Percentiles rank a stretch among this genome's conserved stretches.
These are phyloP conservation scores for Agrocybe chaxingu DNA, from an alignment of 768 basidiomycete species.

Conservation along the genomic window DNA sequence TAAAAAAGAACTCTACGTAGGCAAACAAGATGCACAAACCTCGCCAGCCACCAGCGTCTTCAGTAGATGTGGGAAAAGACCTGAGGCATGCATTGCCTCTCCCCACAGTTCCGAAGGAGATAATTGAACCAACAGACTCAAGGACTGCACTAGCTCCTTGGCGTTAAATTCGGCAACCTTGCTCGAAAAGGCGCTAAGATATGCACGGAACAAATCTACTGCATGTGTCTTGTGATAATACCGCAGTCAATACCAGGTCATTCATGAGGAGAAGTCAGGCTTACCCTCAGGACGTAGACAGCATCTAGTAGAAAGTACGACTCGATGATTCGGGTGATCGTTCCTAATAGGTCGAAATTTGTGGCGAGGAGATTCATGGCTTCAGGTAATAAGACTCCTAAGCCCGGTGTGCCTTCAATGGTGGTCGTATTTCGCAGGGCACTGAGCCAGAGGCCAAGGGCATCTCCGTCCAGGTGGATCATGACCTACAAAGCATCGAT, in stretches of 20 bases:
- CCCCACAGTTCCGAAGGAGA: conserved; percentile 68
- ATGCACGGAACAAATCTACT: conserved; percentile 54
- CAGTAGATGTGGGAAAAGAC: conserved; percentile 65
- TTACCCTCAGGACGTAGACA: conserved; percentile 57
- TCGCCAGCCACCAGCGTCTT: conserved; percentile 63
- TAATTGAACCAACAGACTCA: conserved; percentile 62
- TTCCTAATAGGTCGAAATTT: conserved; percentile 76
- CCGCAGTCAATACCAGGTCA: neutral
- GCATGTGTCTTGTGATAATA: conserved; percentile 42
- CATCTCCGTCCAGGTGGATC: conserved; percentile 77
- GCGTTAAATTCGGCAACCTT: conserved; percentile 51
- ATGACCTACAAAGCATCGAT: conserved; percentile 40
- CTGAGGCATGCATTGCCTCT: conserved; percentile 67
- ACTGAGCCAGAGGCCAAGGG: conserved; percentile 68
- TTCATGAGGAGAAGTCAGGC: conserved; percentile 1
- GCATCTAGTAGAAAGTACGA: conserved; percentile 79
- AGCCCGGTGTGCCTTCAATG: conserved; percentile 45
- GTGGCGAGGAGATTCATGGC: conserved; percentile 55
- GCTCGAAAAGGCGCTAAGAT: conserved; percentile 47
- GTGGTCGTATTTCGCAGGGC: conserved; percentile 63
- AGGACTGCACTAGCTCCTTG: conserved; percentile 56
- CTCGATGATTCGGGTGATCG: conserved; percentile 63
- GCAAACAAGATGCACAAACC: conserved; percentile 33
- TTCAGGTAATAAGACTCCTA: conserved; percentile 65
- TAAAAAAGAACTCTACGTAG: neutral